Conservation (phyloP, 2,329 filamentous ascomycete genomes). For the Fusarium euwallaceae region DNA sequence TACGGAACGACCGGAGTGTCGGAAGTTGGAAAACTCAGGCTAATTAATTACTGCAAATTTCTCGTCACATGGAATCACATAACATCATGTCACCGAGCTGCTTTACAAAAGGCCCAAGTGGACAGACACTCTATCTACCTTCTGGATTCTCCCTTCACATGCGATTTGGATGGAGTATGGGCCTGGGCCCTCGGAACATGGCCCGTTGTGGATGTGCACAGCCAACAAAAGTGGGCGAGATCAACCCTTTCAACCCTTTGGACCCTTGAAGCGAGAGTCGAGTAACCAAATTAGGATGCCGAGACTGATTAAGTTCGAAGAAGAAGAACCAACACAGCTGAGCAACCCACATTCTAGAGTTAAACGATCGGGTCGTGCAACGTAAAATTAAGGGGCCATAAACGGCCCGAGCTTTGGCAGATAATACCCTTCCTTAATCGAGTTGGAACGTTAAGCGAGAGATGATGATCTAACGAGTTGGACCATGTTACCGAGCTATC, state of each 20-base stretch:
- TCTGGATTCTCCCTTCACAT: background rate
- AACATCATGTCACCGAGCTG: no score
- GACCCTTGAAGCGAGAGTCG: background rate
- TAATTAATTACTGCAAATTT: background rate
- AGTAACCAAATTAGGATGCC: background rate
- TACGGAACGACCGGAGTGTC: background rate
- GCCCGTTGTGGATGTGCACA: background rate
- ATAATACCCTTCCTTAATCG: no score
- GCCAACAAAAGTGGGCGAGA: background rate
- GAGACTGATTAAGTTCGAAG: background rate
- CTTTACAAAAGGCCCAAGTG: background rate
- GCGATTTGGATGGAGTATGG: background rate
- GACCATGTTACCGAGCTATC: background rate
- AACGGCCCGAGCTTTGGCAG: background rate
- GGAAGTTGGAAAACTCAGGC: background rate
- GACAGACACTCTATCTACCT: background rate
- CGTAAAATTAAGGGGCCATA: background rate
- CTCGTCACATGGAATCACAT: background rate
- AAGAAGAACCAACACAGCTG: background rate
- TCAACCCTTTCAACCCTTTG: background rate
- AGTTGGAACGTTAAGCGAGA: background rate
- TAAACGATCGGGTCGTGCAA: background rate
- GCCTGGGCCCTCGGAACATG: background rate
- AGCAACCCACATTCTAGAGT: background rate
- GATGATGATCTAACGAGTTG: background rate